Conservation (phyloP, 139 green algal genomes). For the Deuterostichococcus epilithicus region DNA sequence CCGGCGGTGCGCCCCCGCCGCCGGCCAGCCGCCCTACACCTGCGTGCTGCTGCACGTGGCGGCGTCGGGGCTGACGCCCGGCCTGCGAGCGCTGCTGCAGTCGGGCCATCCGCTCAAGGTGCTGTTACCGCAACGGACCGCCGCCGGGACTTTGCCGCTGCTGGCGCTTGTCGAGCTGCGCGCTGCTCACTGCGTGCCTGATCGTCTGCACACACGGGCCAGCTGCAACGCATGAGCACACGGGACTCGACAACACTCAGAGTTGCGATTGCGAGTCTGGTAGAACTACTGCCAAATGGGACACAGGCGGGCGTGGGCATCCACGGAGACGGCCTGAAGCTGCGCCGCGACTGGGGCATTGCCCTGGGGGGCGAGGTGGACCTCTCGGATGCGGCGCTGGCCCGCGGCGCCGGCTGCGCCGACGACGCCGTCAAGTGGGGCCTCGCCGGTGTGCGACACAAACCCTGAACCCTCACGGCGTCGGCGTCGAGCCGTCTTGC, state of each 20-base stretch:
- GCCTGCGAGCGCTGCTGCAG: constrained; percentile 24
- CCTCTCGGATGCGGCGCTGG: constrained; percentile 36
- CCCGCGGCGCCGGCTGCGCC: neutral
- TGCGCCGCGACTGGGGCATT: constrained; percentile 40
- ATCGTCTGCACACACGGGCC: too few relatives aligned
- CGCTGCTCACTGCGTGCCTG: too few relatives aligned
- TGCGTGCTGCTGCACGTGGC: constrained; percentile 42
- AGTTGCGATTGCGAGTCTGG: too few relatives aligned
- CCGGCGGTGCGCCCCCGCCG: too few relatives aligned
- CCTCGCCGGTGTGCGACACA: constrained; percentile 14
- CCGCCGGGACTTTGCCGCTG: too few relatives aligned
- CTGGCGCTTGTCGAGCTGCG: too few relatives aligned
- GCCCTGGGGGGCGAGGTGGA: constrained; percentile 30
- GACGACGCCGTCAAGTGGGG: constrained; percentile 25
- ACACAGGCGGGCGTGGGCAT: constrained; percentile 35
- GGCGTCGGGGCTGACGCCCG: constrained; percentile 20
- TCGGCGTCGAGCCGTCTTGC: too few relatives aligned
- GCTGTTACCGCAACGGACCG: too few relatives aligned
- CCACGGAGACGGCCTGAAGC: constrained; percentile 36
- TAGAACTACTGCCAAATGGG: too few relatives aligned
- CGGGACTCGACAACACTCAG: too few relatives aligned
- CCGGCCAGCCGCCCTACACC: neutral
- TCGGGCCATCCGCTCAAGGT: neutral
- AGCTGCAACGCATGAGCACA: too few relatives aligned
- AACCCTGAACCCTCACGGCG: too few relatives aligned